These are phyloP conservation scores for Corniculantispora saksenae DNA, from an alignment of 2,329 filamentous ascomycete genomes.

Conservation along the genomic window DNA sequence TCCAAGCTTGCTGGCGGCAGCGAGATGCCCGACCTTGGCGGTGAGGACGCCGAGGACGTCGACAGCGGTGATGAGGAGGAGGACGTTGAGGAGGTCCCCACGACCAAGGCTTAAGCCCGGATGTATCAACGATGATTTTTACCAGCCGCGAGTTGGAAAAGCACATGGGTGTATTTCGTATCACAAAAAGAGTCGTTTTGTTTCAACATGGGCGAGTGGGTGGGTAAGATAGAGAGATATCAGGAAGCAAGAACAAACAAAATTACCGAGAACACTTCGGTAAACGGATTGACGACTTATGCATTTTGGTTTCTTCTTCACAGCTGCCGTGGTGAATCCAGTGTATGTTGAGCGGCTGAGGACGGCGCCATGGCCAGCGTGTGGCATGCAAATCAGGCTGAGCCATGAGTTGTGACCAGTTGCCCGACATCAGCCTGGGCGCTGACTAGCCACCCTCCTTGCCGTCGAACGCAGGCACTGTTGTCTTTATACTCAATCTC, in stretches of 20 bases:
- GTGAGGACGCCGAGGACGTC: constrained; percentile 50
- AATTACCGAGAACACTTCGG: constrained; percentile 11
- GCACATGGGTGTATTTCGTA: constrained; percentile 12
- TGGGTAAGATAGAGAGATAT: constrained; percentile 16
- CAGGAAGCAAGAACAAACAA: constrained; percentile 12
- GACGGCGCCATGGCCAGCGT: not conserved
- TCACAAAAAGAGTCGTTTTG: constrained; percentile 16
- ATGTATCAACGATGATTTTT: constrained; percentile 12
- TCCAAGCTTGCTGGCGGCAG: constrained; percentile 72
- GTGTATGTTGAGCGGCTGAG: not conserved
- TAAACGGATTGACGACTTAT: constrained; percentile 13
- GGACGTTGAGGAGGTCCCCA: constrained; percentile 55
- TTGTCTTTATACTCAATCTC: not conserved
- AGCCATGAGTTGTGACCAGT: not conserved
- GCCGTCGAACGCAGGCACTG: not conserved
- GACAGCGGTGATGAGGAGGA: constrained; percentile 60
- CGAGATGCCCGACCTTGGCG: constrained; percentile 41
- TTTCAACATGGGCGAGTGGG: constrained; percentile 13
- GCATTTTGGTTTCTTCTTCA: not conserved
- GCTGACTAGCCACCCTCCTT: not conserved
- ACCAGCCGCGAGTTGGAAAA: constrained; percentile 17
- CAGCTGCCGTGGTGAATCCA: not conserved
- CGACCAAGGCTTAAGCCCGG: constrained; percentile 33
- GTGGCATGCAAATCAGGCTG: not conserved
- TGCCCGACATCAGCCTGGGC: not conserved